Base-by-base conservation (phyloP, 257 asterid species). In the Perilla frutescens region DNA sequence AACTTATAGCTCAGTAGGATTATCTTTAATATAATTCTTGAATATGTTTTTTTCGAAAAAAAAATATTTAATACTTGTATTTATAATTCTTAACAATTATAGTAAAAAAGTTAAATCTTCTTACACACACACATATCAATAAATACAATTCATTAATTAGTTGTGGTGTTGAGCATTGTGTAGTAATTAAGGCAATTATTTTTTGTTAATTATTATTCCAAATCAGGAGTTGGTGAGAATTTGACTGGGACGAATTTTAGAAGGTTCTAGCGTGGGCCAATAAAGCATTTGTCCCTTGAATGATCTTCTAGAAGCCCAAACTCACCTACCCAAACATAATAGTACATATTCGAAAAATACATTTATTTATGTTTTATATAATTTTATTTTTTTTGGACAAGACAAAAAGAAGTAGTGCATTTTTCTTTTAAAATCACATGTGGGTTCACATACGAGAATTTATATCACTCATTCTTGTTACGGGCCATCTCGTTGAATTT, bases 241-340 rank as follows among this genome's bases (percentile, higher is more conserved):
- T 62, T 73, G 70, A 79, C 57, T n/a, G 31, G 56, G 45, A 5
- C 43, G 68, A 44, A 20, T 49, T 56, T 69, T n/a, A 74, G 80
- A 80, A 80, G 78, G 4, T 80, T 80, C 77, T 68, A 2, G 14
- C 11, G 71, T 11, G 62, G 80, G 63, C 73, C 79, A 39, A 53
- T 15, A 6, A n/a, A 72, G 14, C 26, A 20, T 20, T 20, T 20
- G 26, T 20, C 20, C 32, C 34, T 39, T 14, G 1, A 10, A 47
- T 47, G 39, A 71, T 56, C 77, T 71, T 77, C 78, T 77, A 57
- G 78, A 76, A 81, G 58, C 65, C 41, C 41, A 39, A 43, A 41
- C 58, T 26, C 56, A 66, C 84, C 73, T 20, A 80, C 73, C 31
- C 70, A 10, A 62, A 49, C 41, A 68, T 13, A 13, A 34, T 9